These are phyloP conservation scores for Fraxinus nigra DNA, from an alignment of 305 asterid genomes.

Conservation along the genomic window DNA sequence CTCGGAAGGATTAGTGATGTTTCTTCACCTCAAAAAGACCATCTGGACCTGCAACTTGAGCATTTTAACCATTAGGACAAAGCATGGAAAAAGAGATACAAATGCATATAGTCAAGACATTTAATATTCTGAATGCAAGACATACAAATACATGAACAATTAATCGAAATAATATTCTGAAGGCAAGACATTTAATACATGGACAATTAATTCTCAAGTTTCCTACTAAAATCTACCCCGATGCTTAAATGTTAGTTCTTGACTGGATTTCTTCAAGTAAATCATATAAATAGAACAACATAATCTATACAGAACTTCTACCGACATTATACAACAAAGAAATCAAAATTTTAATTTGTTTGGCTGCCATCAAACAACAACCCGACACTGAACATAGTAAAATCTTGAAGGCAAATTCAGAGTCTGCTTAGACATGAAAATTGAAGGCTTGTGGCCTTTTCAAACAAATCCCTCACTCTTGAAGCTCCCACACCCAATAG, in stretches of 20 bases:
- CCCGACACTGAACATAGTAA: background rate
- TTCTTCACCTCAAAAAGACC: slow-evolving; percentile 63
- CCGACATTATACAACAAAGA: background rate
- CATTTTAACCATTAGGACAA: background rate
- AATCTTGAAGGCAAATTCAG: background rate
- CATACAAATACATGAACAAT: background rate
- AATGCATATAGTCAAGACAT: background rate
- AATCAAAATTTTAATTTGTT: background rate
- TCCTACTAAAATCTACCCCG: background rate
- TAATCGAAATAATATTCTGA: background rate
- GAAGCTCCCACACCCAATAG: too few species aligned
- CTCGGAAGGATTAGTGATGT: slow-evolving; percentile 31
- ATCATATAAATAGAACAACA: background rate
- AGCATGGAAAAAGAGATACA: background rate
- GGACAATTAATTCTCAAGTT: background rate
- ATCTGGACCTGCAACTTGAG: slow-evolving; percentile 55
- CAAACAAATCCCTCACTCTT: too few species aligned
- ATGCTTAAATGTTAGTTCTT: background rate
- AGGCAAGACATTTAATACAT: background rate
- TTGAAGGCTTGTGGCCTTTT: too few species aligned
- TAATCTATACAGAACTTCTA: background rate
- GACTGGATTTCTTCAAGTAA: background rate
- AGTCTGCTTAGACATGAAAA: background rate
- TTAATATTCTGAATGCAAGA: too few species aligned
- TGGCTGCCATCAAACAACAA: background rate